Evolutionary conservation across 2,329 filamentous ascomycete species (phyloP).

Genomic region (Fusarium longipes): DNA sequence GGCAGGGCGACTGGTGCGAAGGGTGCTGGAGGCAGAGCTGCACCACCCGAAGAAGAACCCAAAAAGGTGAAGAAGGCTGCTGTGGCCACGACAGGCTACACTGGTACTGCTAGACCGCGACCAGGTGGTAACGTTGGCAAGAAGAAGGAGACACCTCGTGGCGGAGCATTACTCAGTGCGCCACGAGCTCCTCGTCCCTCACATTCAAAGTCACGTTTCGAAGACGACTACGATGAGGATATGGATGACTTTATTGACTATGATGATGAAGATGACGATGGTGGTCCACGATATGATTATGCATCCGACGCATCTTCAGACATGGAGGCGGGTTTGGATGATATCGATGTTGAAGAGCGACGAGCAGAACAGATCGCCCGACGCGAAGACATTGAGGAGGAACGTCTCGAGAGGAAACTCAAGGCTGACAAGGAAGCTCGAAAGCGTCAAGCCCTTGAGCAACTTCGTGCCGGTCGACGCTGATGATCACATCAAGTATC

Average conservation of each 20-base stretch:
- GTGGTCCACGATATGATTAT: conserved; percentile 63
- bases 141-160: conserved; percentile 52
- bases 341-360: conserved; percentile 78
- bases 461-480: conserved; percentile 49
- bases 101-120: conserved; percentile 71
- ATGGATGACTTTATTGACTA: conserved; percentile 72
- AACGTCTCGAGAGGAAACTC: conserved; percentile 69
- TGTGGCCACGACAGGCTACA: conserved; percentile 71
- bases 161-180: conserved; percentile 56
- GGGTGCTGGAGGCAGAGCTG: conserved; percentile 27
- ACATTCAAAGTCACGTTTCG: conserved; percentile 55
- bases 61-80: conserved; percentile 73
- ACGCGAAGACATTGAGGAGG: conserved; percentile 73
- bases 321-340: conserved; percentile 81
- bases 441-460: conserved; percentile 57
- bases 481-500: conserved; percentile 29
- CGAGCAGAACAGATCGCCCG: conserved; percentile 70
- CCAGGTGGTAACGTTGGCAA: conserved; percentile 52
- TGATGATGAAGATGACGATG: conserved; percentile 65
- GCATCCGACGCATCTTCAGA: conserved; percentile 76
- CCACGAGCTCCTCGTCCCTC: conserved; percentile 44
- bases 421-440: conserved; percentile 72
- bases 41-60: conserved; percentile 49
- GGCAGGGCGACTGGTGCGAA: conserved; percentile 41
- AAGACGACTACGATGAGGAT: conserved; percentile 72